Base-by-base conservation (phyloP, 371 early-diverging fungal genomes). In the Mortierella sp. region DNA sequence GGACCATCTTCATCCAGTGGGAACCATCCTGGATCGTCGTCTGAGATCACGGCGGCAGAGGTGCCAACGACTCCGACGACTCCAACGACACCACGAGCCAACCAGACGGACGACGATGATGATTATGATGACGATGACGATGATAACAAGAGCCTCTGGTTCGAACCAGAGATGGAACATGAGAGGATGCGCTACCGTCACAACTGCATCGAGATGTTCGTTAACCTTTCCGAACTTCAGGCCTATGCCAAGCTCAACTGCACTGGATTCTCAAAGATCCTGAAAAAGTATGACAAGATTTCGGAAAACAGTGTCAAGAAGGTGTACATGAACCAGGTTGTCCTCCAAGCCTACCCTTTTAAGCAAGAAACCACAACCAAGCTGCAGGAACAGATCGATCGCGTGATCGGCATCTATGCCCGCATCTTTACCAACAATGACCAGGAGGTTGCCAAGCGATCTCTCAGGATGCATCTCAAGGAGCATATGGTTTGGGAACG, bases 241-340 rank as follows among this genome's bases (percentile, higher is more conserved):
- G 91, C 95, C 2, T 99, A 92, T 78, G 92, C 91, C 16, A 91
- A 94, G 43, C 88, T 98, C 44, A 98, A 99, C 85, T 81, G 89
- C 61, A 97, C 96, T 0, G 98, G 97, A 4, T 98, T 98, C 82
- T 84, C 90, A 66, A 99, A 97, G 79, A 94, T 98, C 61, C 81
- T 98, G 21, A 98, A 97, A 79, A 98, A 98, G 81, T 96, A 92
- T 67, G 98, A 98, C 83, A 98, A 97, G 79, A 92, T 93, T 34
- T 90, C 93, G 7, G 79, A 84, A 54, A 60, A 69, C 57, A 60
- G 60, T 44, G 63, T 78, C 14, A 80, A 72, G 48, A 57, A 61
- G 48, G 54, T 47, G 9, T 83, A 83, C 63, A 62, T 83, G 63
- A 86, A 79, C 46, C 83, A 87, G 22, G 81, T 92, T 51, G 90